Conservation (phyloP, 116 monocot species). For the Dioscorea cayenensis region DNA sequence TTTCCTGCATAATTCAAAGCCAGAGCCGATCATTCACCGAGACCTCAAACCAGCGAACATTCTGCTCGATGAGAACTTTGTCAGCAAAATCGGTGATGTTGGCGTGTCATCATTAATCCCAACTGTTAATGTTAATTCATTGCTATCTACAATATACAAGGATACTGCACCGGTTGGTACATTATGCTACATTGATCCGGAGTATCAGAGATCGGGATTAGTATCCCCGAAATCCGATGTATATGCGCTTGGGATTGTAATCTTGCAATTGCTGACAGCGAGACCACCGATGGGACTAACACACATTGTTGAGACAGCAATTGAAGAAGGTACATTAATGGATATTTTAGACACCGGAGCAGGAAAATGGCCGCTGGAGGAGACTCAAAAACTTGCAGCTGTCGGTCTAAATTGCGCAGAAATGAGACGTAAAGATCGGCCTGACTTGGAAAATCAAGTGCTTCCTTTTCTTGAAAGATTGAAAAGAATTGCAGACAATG, state of each 20-base stretch:
- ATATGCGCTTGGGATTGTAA: slow-evolving; percentile 63
- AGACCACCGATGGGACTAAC: slow-evolving; percentile 52
- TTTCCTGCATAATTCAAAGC: slow-evolving; percentile 55
- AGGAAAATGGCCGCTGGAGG: slow-evolving; percentile 53
- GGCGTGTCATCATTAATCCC: slow-evolving; percentile 60
- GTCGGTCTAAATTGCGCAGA: slow-evolving; percentile 52
- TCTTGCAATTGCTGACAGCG: slow-evolving; percentile 56
- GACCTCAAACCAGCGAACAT: slow-evolving; percentile 79
- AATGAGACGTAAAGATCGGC: slow-evolving; percentile 48
- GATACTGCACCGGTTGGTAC: slow-evolving; percentile 67
- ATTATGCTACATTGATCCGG: slow-evolving; percentile 71
- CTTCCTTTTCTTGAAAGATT: slow-evolving; percentile 44
- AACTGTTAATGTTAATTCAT: neutral
- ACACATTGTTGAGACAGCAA: slow-evolving; percentile 36
- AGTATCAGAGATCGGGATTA: slow-evolving; percentile 65
- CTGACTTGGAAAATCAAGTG: slow-evolving; percentile 38
- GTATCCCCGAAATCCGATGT: slow-evolving; percentile 59
- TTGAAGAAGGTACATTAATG: slow-evolving; percentile 23
- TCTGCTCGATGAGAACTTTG: slow-evolving; percentile 55
- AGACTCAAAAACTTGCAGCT: slow-evolving; percentile 38
- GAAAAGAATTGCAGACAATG: slow-evolving; percentile 26
- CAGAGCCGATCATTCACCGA: slow-evolving; percentile 61
- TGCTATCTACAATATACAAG: slow-evolving; percentile 38
- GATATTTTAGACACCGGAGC: slow-evolving; percentile 51
- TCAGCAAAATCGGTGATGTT: slow-evolving; percentile 72